Evolutionary conservation across 148 eudicot genomes (phyloP).

Genomic region (Chenopodium quinoa): DNA sequence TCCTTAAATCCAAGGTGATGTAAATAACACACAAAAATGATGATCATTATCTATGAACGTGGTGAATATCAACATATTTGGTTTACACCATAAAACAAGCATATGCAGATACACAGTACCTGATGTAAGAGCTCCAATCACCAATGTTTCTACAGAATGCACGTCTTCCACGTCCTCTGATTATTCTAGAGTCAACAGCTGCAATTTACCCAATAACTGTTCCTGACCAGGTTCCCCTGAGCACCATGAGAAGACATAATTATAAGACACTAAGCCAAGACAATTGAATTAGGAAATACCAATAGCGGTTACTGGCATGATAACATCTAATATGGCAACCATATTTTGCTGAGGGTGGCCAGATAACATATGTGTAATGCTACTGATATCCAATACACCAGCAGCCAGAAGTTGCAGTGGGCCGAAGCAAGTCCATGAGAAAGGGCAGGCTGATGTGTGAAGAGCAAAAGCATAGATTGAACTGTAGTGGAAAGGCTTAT

Average conservation of each 20-base stretch:
- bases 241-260: neutral
- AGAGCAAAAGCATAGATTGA: constrained; percentile 89
- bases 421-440: constrained; percentile 67
- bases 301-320: constrained; percentile 71
- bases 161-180: constrained; percentile 65
- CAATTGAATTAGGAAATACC: constrained; percentile 40
- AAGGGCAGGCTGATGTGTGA: constrained; percentile 78
- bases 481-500: constrained; percentile 74
- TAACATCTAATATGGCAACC: constrained; percentile 63
- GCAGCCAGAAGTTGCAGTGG: constrained; percentile 44
- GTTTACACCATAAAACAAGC: neutral
- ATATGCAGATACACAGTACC: constrained; percentile 34
- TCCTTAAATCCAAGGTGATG: no score
- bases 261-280: neutral
- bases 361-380: constrained; percentile 59
- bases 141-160: constrained; percentile 63
- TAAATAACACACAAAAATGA: no score
- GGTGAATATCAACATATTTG: no score
- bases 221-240: constrained; percentile 12
- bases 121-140: constrained; percentile 61
- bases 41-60: no score
- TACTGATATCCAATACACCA: constrained; percentile 59
- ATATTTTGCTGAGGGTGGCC: constrained; percentile 71
- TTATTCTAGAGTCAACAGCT: constrained; percentile 64
- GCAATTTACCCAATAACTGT: constrained; percentile 54